Evolutionary conservation across 140 eudicot genomes (phyloP), one percentile per base, ranked within the genome.

Genomic region (Flaveria floridana): DNA sequence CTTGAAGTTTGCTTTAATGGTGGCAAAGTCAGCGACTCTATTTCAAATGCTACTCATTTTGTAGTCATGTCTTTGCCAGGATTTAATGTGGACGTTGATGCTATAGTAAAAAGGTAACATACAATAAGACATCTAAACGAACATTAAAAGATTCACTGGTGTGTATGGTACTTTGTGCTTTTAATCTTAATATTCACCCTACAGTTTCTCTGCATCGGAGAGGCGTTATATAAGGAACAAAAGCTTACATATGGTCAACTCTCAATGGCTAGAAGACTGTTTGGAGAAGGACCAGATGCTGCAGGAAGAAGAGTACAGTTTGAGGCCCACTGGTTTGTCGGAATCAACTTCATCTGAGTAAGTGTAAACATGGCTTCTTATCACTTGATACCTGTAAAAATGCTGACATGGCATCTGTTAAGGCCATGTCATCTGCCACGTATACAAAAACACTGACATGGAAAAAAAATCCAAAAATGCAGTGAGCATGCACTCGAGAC

Each of bases 231-330:
- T 90, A 71, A 73, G 59, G 65, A 71, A 76, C 7, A 84, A 78
- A 73, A 78, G 75, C 64, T 72, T 94, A 79, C 96, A 82, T 79
- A 76, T 94, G 61, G 95, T 94, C 58, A 52, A 84, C 57, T 82
- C 85, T 66, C 86, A 82, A 61, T 94, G 99, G 99, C 70, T 94
- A 73, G 97, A 87, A 69, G 96, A 91, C 50, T 90, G 89, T 82
- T 74, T 85, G 8, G 81, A 82, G 51, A 81, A 78, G 78, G 84
- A 83, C 66, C 82, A 81, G 79, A 82, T 82, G 69, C 44, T 94
- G 85, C 78, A 73, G 3, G 97, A 88, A 78, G 87, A 82, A 7
- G 71, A 78, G 41, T 94, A 94, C 78, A 85, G 74, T 71, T 56
- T 90, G 62, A 87, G 77, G 81, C 92, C 89, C 26, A 42, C 6